Evolutionary conservation across 2,329 filamentous ascomycete genomes (phyloP), one percentile per base, ranked within the genome.

Genomic region (Exophiala aquamarina): DNA sequence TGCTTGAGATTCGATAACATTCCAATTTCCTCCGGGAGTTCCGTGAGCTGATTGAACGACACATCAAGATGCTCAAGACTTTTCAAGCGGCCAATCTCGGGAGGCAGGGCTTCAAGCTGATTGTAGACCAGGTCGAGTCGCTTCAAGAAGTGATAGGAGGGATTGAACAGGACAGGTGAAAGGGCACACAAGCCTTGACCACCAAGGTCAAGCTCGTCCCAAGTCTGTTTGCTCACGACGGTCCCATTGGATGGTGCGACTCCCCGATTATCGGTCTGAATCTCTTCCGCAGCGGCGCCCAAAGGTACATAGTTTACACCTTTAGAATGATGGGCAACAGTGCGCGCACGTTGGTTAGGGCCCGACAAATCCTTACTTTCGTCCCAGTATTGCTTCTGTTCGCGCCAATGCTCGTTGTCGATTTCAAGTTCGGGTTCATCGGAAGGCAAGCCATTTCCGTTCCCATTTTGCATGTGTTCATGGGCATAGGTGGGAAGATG

Each of bases 81-180:
- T 55, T 91, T 84, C 56, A 98, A 75, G 59, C 86, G 80, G 31
- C 93, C 91, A 64, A 98, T 89, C 17, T 83, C 77, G 29, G 86
- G 73, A 10, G 92, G 90, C n/a, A 98, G 73, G 36, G 79, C 77
- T 20, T 83, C 83, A 49, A 98, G 78, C 66, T 90, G 91, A 75
- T 98, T 98, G 58, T 90, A 92, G 60, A 90, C 90, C 54, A 98
- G 82, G 67, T 95, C 96, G 21, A 98, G 80, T 68, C 94, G 92
- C 57, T 87, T 87, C 47, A 98, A 75, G 67, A 98, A 97, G 35
- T 79, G 79, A 69, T 97, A 98, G 58, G 70, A 70, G 9, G 52
- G 46, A 57, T 80, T 77, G 72, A 97, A 97, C 23, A 98, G 75
- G 35, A 86, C 81, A 7, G 81, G 73, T 1, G 90, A 84, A 23